Percentiles rank a stretch among this genome's conserved stretches.
These are phyloP conservation scores for Picea sitchensis DNA, from an alignment of 75 land plant species.

Conservation along the genomic window DNA sequence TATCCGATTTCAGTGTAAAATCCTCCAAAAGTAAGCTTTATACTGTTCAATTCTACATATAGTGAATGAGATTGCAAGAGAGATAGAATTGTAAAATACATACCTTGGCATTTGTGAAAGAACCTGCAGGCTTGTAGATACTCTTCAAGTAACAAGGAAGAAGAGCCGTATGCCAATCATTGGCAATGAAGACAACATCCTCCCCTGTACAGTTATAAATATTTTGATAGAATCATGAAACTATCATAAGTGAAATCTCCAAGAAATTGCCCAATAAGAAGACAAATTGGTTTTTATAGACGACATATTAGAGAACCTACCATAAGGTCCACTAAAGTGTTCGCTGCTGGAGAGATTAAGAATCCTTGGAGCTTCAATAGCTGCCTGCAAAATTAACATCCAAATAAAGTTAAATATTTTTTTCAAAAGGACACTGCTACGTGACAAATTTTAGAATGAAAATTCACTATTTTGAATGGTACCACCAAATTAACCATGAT, in stretches of 20 bases:
- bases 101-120: conserved; percentile 85
- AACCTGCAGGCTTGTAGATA: conserved; percentile 67
- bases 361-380: conserved; percentile 76
- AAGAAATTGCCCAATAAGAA: background rate
- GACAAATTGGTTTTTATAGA: background rate
- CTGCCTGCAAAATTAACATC: conserved; percentile 60
- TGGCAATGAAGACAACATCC: conserved; percentile 87
- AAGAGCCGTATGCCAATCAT: conserved; percentile 97
- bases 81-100: background rate
- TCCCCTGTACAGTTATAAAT: conserved; percentile 55
- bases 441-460: no score
- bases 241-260: background rate
- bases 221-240: background rate
- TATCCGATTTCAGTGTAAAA: background rate
- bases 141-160: conserved; percentile 89
- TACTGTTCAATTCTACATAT: background rate
- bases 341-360: conserved; percentile 60
- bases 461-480: no score
- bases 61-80: background rate
- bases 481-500: no score
- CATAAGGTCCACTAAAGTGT: conserved; percentile 86
- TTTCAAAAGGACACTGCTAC: no score
- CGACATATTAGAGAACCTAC: conserved; percentile 29
- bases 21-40: background rate
- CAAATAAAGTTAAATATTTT: background rate